Conservation (phyloP, 441 rosid species). For the Breynia disticha region DNA sequence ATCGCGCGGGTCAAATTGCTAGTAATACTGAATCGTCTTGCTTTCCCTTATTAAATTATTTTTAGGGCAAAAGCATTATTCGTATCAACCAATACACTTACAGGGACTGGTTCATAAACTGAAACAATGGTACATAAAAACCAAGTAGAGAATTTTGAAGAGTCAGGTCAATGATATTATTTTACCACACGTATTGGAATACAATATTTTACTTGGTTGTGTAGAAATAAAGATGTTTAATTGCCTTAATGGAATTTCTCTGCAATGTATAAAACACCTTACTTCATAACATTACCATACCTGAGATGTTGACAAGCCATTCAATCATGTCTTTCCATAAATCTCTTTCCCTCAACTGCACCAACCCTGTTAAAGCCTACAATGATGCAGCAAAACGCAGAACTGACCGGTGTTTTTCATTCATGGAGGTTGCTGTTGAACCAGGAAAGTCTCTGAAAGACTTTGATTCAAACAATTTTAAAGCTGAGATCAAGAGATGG, state of each 20-base stretch:
- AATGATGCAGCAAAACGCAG: constrained; percentile 14
- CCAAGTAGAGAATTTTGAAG: constrained; percentile 12
- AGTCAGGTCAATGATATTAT: constrained; percentile 19
- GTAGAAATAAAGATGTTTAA: constrained; percentile 18
- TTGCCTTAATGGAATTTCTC: constrained; percentile 14
- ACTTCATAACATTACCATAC: neutral
- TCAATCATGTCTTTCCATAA: constrained; percentile 21
- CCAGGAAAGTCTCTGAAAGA: constrained; percentile 37
- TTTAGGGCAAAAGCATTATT: too few species aligned
- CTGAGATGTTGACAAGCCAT: neutral
- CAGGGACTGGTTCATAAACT: neutral
- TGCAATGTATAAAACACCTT: neutral
- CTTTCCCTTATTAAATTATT: too few species aligned
- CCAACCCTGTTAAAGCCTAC: neutral
- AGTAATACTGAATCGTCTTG: too few species aligned
- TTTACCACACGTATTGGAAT: constrained; percentile 11
- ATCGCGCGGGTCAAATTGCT: too few species aligned
- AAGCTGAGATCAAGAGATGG: constrained; percentile 69
- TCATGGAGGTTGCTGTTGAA: constrained; percentile 37
- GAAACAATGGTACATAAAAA: neutral
- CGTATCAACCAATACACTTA: too few species aligned
- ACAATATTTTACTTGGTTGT: neutral
- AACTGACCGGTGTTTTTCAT: constrained; percentile 29
- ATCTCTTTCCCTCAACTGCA: constrained; percentile 10
- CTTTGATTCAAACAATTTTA: constrained; percentile 54